These are phyloP conservation scores for Phaeosphaeriaceae sp. DNA, from an alignment of 2,329 filamentous ascomycete species.

Conservation along the genomic window DNA sequence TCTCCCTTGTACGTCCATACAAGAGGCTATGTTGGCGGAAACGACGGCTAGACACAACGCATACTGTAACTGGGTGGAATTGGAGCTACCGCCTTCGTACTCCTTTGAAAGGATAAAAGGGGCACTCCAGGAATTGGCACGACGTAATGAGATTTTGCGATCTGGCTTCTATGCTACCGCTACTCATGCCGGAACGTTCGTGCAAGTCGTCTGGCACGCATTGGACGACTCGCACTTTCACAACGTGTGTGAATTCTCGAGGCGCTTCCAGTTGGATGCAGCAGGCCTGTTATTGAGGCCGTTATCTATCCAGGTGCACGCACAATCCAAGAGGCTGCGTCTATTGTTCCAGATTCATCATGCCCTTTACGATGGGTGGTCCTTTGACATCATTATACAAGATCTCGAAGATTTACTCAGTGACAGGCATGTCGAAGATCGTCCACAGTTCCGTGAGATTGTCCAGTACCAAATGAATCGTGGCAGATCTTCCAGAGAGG, in stretches of 20 bases:
- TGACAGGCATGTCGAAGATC: conserved; percentile 33
- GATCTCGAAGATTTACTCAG: conserved; percentile 67
- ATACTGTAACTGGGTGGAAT: conserved; percentile 81
- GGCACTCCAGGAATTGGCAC: conserved; percentile 28
- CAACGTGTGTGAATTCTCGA: conserved; percentile 49
- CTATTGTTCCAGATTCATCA: conserved; percentile 73
- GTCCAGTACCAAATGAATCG: conserved; percentile 50
- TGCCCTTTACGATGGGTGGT: conserved; percentile 93
- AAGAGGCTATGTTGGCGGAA: conserved; percentile 81
- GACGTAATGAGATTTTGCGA: conserved; percentile 70
- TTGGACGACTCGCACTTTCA: conserved; percentile 57
- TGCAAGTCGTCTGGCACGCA: conserved; percentile 69
- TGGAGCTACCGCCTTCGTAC: conserved; percentile 59
- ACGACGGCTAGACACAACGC: conserved; percentile 64
- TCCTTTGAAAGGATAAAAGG: conserved; percentile 50
- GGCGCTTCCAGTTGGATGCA: conserved; percentile 44
- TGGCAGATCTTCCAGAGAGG: neutral
- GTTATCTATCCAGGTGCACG: conserved; percentile 65
- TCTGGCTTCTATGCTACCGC: conserved; percentile 70
- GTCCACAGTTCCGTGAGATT: conserved; percentile 69
- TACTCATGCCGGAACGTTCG: conserved; percentile 57
- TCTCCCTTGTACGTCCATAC: conserved; percentile 73
- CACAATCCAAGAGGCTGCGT: conserved; percentile 15
- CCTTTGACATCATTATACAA: conserved; percentile 73
- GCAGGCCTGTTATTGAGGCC: conserved; percentile 62